Evolutionary conservation across 345 rosid species (phyloP).

Genomic region (Acer negundo): DNA sequence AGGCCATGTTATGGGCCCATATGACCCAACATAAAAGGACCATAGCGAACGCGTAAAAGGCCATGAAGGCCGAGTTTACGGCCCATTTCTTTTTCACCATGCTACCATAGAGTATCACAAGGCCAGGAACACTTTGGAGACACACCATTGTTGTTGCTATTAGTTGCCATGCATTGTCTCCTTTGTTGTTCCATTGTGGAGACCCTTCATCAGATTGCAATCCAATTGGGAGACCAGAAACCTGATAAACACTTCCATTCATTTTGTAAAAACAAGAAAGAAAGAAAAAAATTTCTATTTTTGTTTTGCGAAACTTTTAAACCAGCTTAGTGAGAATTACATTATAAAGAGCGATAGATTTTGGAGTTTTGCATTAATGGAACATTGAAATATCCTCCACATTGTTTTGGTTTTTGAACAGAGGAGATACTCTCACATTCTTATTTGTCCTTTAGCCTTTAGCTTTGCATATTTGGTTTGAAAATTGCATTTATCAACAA

Average conservation of each 20-base stretch:
- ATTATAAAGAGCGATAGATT: slow-evolving; percentile 19
- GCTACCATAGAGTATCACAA: slow-evolving; percentile 60
- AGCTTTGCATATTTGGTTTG: slow-evolving; percentile 20
- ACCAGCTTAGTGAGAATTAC: slow-evolving; percentile 6
- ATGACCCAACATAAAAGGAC: slow-evolving; percentile 58
- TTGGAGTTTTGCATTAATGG: slow-evolving; percentile 8
- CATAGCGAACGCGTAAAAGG: slow-evolving; percentile 57
- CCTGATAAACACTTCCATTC: background rate
- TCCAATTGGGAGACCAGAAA: slow-evolving; percentile 21
- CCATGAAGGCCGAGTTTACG: slow-evolving; percentile 69
- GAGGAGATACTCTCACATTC: slow-evolving; percentile 34
- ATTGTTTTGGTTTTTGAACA: background rate
- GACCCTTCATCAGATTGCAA: slow-evolving; percentile 27
- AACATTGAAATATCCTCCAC: slow-evolving; percentile 36
- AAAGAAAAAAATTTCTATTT: background rate
- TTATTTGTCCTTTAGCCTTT: slow-evolving; percentile 24
- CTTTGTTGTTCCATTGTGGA: slow-evolving; percentile 49
- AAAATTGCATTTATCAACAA: background rate
- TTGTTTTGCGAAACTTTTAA: slow-evolving; percentile 17
- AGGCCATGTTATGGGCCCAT: slow-evolving; percentile 58
- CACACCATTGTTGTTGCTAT: slow-evolving; percentile 56
- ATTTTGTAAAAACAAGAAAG: background rate
- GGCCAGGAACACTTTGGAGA: slow-evolving; percentile 67
- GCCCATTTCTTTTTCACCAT: slow-evolving; percentile 78
- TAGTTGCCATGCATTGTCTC: slow-evolving; percentile 63